Evolutionary conservation across 129 eudicot species (phyloP).

Genomic region (Escallonia herrerae): DNA sequence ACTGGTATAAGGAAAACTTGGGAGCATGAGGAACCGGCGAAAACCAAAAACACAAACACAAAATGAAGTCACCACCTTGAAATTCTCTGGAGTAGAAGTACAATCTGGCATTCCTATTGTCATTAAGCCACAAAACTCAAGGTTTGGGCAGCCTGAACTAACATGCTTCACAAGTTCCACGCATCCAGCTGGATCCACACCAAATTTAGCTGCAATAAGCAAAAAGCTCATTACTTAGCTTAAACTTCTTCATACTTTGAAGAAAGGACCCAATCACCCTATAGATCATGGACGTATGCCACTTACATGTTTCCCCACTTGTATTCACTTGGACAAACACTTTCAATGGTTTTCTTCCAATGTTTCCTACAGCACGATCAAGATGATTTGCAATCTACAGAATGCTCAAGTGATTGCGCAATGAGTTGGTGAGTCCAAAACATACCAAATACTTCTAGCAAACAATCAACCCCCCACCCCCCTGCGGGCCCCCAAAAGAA

Average conservation of each 20-base stretch:
- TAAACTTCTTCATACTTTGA: neutral
- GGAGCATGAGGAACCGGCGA: neutral
- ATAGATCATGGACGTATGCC: neutral
- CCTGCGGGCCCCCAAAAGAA: too few species aligned
- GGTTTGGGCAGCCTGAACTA: constrained; percentile 67
- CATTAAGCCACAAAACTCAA: constrained; percentile 92
- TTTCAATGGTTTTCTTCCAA: constrained; percentile 87
- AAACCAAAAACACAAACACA: neutral
- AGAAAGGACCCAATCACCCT: constrained; percentile 2
- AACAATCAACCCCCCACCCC: too few species aligned
- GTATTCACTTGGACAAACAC: constrained; percentile 93
- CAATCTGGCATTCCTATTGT: constrained; percentile 98
- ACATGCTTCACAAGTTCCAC: constrained; percentile 85
- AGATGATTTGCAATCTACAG: constrained; percentile 81
- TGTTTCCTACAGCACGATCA: constrained; percentile 64
- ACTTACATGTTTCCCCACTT: constrained; percentile 94
- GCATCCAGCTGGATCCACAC: constrained; percentile 82
- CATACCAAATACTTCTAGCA: neutral
- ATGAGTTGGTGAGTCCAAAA: constrained; percentile 7
- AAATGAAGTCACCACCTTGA: constrained; percentile 49
- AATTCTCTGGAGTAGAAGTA: constrained; percentile 92
- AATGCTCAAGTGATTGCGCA: neutral
- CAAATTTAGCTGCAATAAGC: constrained; percentile 70
- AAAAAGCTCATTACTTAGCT: neutral
- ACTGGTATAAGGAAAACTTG: constrained; percentile 8